These are phyloP conservation scores for Naegleria lovaniensis DNA, from an alignment of 208 protist genomes.

Conservation along the genomic window DNA sequence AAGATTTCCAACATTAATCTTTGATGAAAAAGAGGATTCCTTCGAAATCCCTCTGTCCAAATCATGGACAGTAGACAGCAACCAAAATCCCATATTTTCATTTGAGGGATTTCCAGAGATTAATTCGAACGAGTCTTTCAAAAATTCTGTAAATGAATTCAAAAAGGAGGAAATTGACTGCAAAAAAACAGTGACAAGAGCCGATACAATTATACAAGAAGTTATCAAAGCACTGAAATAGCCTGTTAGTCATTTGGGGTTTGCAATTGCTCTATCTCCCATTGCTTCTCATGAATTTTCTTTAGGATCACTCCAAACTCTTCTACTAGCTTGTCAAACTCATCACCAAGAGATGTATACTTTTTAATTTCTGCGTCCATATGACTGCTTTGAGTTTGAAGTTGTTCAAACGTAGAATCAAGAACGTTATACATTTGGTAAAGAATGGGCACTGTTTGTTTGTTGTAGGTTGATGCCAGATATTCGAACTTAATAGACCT, in stretches of 20 bases:
- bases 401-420: not conserved
- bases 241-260: not conserved
- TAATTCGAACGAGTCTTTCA: not conserved
- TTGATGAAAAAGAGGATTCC: not conserved
- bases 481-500: not conserved
- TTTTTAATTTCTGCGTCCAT: not conserved
- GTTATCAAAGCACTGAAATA: not conserved
- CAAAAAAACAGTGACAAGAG: not conserved
- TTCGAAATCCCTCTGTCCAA: not conserved
- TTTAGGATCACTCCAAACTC: not conserved
- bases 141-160: not conserved
- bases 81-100: not conserved
- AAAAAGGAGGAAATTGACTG: not conserved
- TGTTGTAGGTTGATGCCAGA: not conserved
- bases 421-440: not conserved
- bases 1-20: not conserved
- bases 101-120: not conserved
- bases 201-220: not conserved
- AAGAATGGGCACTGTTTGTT: not conserved
- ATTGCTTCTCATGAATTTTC: not conserved
- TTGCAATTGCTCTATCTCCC: not conserved
- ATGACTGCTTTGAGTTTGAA: not conserved
- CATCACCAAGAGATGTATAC: not conserved
- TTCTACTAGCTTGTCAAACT: not conserved
- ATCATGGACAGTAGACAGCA: not conserved